Evolutionary conservation across 2,329 filamentous ascomycete species (phyloP), one percentile per base, ranked within the genome.

Genomic region (Fusarium nygamai): DNA sequence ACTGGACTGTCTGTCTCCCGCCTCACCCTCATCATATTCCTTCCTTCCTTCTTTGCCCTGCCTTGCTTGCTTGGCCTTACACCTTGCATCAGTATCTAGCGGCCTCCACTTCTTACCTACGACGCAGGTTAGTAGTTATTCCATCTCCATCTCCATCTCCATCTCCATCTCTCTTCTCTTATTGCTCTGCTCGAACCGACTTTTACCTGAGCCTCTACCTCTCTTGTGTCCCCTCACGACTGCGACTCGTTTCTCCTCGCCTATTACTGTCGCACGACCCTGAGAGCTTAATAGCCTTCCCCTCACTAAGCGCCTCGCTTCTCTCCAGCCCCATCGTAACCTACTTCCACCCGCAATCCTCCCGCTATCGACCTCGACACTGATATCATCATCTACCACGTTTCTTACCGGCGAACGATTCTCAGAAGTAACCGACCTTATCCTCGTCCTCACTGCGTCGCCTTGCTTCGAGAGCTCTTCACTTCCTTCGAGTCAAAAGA

Each of bases 231-330:
- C 61, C 47, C 54, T 46, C 36, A 66, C 63, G n/a, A 60, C 58
- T 47, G 46, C 66, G 57, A 70, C 58, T 39, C 48, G 34, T 44
- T 56, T 50, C 61, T 58, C 62, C 58, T 73, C 57, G 39, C 61
- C 59, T 59, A 53, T 53, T 46, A 61, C 61, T 72, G 57, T 69
- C 56, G 62, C 65, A 74, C 72, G 64, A 76, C 69, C 72, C 61
- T 64, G 64, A 69, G 67, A 76, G 65, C 74, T 69, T 63, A 57
- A 67, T 58, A 66, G 46, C 61, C 61, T 72, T 61, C 67, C 76
- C 76, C 74, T 68, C 66, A 74, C 61, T 58, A 62, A 70, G 65
- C 63, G 60, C 48, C 69, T 73, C 59, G 62, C 54, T 75, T 61
- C 59, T 48, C 64, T 67, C 72, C 65, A 67, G 39, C 47, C 50